phyloP scores from a whole-genome alignment of 1,284 basidiomycete species.

The Fomitopsis pinicola region DNA sequence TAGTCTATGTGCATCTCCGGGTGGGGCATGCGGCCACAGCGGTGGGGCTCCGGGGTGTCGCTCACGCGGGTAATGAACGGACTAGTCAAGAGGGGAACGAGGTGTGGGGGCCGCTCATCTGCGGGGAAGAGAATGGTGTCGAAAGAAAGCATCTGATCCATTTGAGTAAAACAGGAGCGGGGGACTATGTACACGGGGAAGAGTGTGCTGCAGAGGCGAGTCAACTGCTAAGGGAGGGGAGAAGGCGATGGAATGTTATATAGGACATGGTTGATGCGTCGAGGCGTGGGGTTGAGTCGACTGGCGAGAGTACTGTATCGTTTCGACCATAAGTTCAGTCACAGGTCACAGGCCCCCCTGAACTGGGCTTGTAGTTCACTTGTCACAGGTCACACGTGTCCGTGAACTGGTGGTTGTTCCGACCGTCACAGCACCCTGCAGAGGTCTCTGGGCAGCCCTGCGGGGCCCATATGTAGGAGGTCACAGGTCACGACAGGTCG shows the following conservation, averaged over 20 bases:
- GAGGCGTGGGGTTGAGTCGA: not conserved
- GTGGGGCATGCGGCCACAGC: slow-evolving; percentile 59
- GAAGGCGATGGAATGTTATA: slow-evolving; percentile 2
- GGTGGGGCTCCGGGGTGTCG: slow-evolving; percentile 29
- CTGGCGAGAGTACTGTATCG: too few species aligned
- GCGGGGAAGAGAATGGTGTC: slow-evolving; percentile 46
- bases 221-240: slow-evolving; percentile 7
- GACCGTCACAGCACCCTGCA: too few species aligned
- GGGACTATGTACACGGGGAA: slow-evolving; percentile 15
- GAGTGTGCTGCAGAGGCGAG: not conserved
- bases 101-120: slow-evolving; percentile 53
- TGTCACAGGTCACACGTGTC: too few species aligned
- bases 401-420: too few species aligned
- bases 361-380: too few species aligned
- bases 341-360: too few species aligned
- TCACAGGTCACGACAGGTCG: too few species aligned
- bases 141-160: slow-evolving; percentile 58
- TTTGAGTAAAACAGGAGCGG: slow-evolving; percentile 18
- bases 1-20: slow-evolving; percentile 82
- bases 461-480: too few species aligned
- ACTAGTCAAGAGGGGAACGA: slow-evolving; percentile 69
- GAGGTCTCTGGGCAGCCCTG: too few species aligned
- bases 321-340: too few species aligned
- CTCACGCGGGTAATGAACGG: slow-evolving; percentile 42
- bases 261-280: not conserved